Base-by-base conservation (phyloP, 179 eudicot species). In the Kewa caespitosa region DNA sequence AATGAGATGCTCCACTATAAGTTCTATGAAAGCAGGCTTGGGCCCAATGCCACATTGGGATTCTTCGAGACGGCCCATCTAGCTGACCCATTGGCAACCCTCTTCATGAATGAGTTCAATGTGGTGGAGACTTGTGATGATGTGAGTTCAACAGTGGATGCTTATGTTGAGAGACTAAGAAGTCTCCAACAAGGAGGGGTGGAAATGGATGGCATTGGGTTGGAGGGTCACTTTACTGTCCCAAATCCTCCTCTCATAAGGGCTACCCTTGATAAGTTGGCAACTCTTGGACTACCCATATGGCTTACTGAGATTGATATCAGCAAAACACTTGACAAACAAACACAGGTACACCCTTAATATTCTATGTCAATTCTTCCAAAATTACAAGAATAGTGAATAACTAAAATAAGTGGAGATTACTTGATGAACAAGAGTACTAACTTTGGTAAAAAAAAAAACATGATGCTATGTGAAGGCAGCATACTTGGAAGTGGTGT, bases 271-370 rank as follows among this genome's bases (percentile, higher is more conserved):
- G 98, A 93, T 78, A 93, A 91, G 75, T 73, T 93, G 73, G 90
- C 90, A 11, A 91, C 92, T 0, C 85, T 93, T 17, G 85, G 82
- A 8, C 87, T 91, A 74, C 97, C 98, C 1, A 89, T 93, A 70
- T 91, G 97, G 98, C 85, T 93, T 10, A 93, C 98, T 13, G 98
- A 91, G 75, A 83, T 90, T 37, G 98, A 91, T 77, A 84, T 93
- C 30, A 85, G 84, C 80, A 80, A 78, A 20, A 80, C 79, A 10
- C 32, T 88, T 38, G 87, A 83, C 69, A 69, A 85, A 39, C 87
- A 88, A 73, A 80, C 83, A 43, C 97, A 92, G 91, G 97, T 90
- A 59, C 31, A 0, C n/a, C n/a, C n/a, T n/a, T n/a, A n/a, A n/a
- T n/a, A n/a, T n/a, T n/a, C n/a, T n/a, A n/a, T n/a, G 12, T 14